Evolutionary conservation across 164 flowering plant genomes (phyloP), one percentile per base, ranked within the genome.

Genomic region (Umbilicus rupestris): DNA sequence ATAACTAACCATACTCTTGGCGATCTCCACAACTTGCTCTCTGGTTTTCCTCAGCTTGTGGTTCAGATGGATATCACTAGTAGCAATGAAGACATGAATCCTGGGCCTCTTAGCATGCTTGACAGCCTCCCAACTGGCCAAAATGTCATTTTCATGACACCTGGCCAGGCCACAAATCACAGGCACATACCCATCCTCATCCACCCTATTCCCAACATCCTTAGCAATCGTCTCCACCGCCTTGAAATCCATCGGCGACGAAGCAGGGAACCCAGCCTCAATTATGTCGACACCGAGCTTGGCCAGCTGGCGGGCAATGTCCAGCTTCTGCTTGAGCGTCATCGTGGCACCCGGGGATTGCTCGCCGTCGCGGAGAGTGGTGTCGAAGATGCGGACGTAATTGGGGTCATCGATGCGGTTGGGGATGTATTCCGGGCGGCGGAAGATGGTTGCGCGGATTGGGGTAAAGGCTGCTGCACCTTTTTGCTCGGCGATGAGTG

Each of bases 271-370:
- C 0, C 99, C 97, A 0, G 99, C 99, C 72, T 95, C 99, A 37
- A 95, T 95, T 1, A 95, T 83, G 72, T 95, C 99, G 10, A 92
- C 97, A 0, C 96, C 94, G 7, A 92, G 90, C 70, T 78, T 85
- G 3, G 99, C 84, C 5, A 95, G 85, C 81, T 90, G 94, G 16
- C 90, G 80, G 1, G 97, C 97, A n/a, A 95, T 79, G 71, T 90
- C 94, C 49, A 95, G 79, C 79, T 95, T 95, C 76, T 95, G 85
- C 63, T 89, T 85, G 66, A 84, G 78, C 35, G 97, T 88, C 82
- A 95, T 80, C 59, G 97, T 81, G 72, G 97, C 99, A 30, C 97
- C 99, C 1, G 97, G 99, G n/a, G 97, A 92, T 69, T 95, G 99
- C 66, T 95, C 97, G 29, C 99, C 97, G 55, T 92, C 99, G 41